Base-by-base conservation (phyloP, 306 rosid species). In the Vigna angularis region DNA sequence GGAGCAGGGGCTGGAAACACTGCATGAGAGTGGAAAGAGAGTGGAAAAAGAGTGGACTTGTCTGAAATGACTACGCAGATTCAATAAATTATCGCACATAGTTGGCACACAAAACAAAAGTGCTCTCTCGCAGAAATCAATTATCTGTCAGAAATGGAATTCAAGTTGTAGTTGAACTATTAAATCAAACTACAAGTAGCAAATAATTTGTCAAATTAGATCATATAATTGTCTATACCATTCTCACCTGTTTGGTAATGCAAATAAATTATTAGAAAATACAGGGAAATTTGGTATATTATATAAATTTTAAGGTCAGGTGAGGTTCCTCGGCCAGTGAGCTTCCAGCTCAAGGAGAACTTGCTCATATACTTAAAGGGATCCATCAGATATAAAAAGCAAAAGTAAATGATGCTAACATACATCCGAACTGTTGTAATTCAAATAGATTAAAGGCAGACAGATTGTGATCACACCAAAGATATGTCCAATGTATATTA, bases 401-500 rank as follows among this genome's bases (percentile, higher is more conserved):
- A 58, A 13, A 16, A 58, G 13, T 30, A 65, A 55, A 75, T 70
- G 40, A 70, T 40, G 16, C 48, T 66, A 30, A 30, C 34, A 30
- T 49, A 20, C 45, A 66, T 9, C 38, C 76, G 57, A 81, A 63
- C 45, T 76, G 78, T 56, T n/a, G 10, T 49, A 70, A 56, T 71
- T 58, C 64, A 70, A 40, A 20, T 30, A 24, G 30, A 66, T 32
- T 22, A 63, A 74, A 61, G 61, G 51, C 47, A 64, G 26, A 49
- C 74, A 18, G 30, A 63, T n/a, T 52, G 53, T 17, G 8, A 70
- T 22, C 51, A 44, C 24, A 26, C 45, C 28, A 36, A 63, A n/a
- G 62, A 68, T 13, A 24, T 53, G 26, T 68, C 56, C 16, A 17
- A 62, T 59, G 28, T 12, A 69, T 11, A 50, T 64, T 45, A 79